Base-by-base conservation (phyloP, 2,329 filamentous ascomycete genomes). In the Alternaria consortialis region DNA sequence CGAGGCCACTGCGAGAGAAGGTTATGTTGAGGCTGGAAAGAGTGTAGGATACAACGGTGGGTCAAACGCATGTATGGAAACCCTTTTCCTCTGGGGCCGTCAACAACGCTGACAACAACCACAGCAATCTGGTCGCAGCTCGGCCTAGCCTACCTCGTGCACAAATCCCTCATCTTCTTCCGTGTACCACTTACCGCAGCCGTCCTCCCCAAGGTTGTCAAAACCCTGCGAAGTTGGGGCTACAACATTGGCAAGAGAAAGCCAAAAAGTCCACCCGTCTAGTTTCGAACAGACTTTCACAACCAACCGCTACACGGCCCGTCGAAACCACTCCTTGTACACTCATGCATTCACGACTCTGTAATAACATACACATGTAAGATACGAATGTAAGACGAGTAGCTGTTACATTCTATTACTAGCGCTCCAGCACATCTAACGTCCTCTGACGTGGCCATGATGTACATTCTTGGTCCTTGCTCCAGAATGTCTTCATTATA, bases 121-220 rank as follows among this genome's bases (percentile, higher is more conserved):
- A 36, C 66, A 90, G 88, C 87, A 72, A 82, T 91, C 52, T 90
- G 88, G 87, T 98, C 95, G 8, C 93, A 97, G 76, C 83, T 99
- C 31, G 93, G 92, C 15, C 86, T 99, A 50, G 95, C 95, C 12
- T 99, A 99, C 75, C 94, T 94, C 29, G 92, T 99, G 60, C 95
- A 99, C 84, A 99, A 99, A 82, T 96, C 91, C 70, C 93, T 98
- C 79, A 97, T 99, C 73, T 97, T 99, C 79, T 80, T 98, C 67
- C 88, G 95, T n/a, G 93, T 99, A 9, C 95, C 95, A 8, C 81
- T 98, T 65, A 95, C 95, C 1, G 93, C 92, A 12, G 94, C 93
- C 3, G 85, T 98, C 34, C 93, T 92, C 8, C 95, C 95, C 1
- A 97, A 96, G 80, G 90, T 98, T n/a, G 95, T 97, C 73, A 96